These are phyloP conservation scores for Eucalyptus regnans DNA, from an alignment of 345 rosid genomes.

Conservation along the genomic window DNA sequence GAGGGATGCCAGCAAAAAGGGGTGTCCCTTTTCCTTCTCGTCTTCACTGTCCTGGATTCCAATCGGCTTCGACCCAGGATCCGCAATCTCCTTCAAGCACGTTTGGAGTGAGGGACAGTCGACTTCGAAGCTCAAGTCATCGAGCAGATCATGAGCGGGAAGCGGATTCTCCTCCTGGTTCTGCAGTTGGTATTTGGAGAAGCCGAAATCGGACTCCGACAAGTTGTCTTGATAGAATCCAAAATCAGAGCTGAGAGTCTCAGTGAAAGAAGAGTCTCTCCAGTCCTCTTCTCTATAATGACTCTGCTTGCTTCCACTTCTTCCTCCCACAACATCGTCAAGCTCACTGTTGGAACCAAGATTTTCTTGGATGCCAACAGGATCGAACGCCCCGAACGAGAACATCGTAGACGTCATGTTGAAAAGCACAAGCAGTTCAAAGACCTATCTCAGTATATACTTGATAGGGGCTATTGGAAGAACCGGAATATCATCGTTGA, in stretches of 20 bases:
- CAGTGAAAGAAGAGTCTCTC: not conserved
- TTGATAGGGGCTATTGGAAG: not conserved
- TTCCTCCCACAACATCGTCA: not conserved
- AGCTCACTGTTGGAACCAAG: not conserved
- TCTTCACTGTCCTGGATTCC: not conserved
- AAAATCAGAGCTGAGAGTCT: not conserved
- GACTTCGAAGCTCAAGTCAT: constrained; percentile 2
- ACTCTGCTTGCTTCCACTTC: not conserved
- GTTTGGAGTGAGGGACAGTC: constrained; percentile 13
- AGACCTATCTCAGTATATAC: not conserved
- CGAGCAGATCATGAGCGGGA: constrained; percentile 3
- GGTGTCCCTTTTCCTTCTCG: not conserved
- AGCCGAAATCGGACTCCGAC: not conserved
- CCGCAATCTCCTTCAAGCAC: constrained; percentile 4
- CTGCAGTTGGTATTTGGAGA: constrained; percentile 1
- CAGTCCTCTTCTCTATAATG: not conserved
- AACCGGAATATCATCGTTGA: not conserved
- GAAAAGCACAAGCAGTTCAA: not conserved
- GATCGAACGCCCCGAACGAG: not conserved
- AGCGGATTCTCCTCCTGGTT: not conserved
- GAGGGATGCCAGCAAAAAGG: constrained; percentile 17
- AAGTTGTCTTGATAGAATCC: not conserved
- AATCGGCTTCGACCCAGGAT: not conserved
- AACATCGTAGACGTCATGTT: not conserved
- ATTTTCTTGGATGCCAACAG: not conserved